A percentile compares a stretch with the other conserved stretches of the same genome.
Evolutionary conservation across 495 filamentous ascomycete genomes (phyloP).

Genomic region (Podospora pseudocomata): DNA sequence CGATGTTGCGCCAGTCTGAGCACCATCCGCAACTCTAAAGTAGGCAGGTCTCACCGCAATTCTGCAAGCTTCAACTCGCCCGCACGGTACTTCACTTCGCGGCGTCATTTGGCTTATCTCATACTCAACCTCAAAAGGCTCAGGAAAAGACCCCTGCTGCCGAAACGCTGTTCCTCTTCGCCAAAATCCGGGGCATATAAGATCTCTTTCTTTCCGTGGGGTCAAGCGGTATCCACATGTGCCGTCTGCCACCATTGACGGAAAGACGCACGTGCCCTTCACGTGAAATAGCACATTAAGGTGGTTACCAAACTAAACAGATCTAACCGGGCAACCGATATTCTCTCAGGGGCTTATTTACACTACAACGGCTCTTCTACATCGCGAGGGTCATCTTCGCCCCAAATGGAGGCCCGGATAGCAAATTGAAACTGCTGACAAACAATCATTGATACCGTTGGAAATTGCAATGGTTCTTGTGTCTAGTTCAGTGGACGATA

Average conservation of each 20-base stretch:
- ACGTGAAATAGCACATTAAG: neutral
- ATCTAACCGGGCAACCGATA: neutral
- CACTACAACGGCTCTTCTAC: neutral
- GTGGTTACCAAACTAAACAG: neutral
- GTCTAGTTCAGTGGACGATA: too few relatives aligned
- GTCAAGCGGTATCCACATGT: neutral
- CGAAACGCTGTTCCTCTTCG: neutral
- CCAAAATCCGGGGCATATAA: neutral
- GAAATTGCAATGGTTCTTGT: too few relatives aligned
- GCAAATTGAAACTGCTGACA: too few relatives aligned
- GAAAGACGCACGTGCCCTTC: neutral
- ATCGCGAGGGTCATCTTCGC: too few relatives aligned
- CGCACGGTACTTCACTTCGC: neutral
- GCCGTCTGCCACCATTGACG: neutral
- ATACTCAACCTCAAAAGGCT: neutral
- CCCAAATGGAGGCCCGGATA: too few relatives aligned
- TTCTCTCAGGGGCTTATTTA: too few relatives aligned
- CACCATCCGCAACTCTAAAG: neutral
- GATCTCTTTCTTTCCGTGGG: neutral
- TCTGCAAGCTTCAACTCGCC: slow-evolving; percentile 1
- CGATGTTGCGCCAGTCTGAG: neutral
- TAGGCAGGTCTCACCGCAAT: slow-evolving; percentile 12
- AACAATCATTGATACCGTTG: too few relatives aligned
- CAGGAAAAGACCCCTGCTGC: neutral
- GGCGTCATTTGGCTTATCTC: neutral